Conservation (phyloP, 306 rosid genomes). For the Aeschynomene evenia region DNA sequence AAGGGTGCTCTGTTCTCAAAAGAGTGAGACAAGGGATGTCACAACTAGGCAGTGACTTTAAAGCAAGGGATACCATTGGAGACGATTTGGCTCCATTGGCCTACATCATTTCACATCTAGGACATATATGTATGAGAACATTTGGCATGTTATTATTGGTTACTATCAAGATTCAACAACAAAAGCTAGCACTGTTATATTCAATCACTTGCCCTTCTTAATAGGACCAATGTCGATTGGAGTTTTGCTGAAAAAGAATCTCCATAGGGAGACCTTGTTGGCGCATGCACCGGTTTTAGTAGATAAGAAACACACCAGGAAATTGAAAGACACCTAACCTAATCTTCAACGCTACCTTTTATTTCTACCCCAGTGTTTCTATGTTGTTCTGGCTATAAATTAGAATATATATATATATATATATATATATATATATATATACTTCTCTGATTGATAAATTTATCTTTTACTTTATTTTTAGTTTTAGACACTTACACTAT, state of each 20-base stretch:
- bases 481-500: too few relatives aligned
- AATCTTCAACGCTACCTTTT: neutral
- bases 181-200: neutral
- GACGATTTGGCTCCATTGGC: neutral
- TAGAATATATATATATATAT: too few relatives aligned
- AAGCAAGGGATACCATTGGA: neutral
- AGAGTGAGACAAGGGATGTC: neutral
- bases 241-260: neutral
- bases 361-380: too few relatives aligned
- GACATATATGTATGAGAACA: slow-evolving; percentile 6
- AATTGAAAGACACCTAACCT: neutral
- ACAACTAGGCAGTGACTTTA: neutral
- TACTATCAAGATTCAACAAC: neutral
- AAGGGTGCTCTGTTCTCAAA: neutral
- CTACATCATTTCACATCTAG: slow-evolving; percentile 13
- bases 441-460: too few relatives aligned
- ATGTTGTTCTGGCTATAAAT: too few relatives aligned
- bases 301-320: neutral
- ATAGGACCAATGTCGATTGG: neutral
- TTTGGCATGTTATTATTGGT: slow-evolving; percentile 15
- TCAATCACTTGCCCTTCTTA: neutral
- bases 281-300: too few relatives aligned
- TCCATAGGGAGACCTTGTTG: neutral
- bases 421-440: too few relatives aligned
- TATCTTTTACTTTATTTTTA: too few relatives aligned